Evolutionary conservation across 805 yeast genomes (phyloP).

Genomic region (Candida dajiaensis): DNA sequence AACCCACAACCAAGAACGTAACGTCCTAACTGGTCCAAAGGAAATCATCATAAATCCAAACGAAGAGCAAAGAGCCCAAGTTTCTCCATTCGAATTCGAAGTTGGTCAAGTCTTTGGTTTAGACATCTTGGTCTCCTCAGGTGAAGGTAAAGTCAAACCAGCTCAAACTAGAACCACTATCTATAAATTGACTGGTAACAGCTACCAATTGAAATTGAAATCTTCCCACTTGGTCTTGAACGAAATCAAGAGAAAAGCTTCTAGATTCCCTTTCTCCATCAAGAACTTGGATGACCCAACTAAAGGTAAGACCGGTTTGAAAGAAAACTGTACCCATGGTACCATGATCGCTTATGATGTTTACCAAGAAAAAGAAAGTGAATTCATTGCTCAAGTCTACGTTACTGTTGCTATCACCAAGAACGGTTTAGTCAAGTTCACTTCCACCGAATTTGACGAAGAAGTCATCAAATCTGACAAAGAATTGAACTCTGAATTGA

Average conservation of each 20-base stretch:
- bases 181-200: slow-evolving; percentile 65
- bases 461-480: slow-evolving; percentile 49
- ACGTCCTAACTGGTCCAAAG: slow-evolving; percentile 67
- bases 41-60: slow-evolving; percentile 72
- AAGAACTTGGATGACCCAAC: slow-evolving; percentile 62
- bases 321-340: slow-evolving; percentile 64
- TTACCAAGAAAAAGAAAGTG: slow-evolving; percentile 60
- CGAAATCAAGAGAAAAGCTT: slow-evolving; percentile 61
- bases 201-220: slow-evolving; percentile 64
- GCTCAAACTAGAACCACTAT: slow-evolving; percentile 60
- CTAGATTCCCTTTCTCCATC: slow-evolving; percentile 64
- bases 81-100: slow-evolving; percentile 60
- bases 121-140: slow-evolving; percentile 60
- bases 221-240: slow-evolving; percentile 60
- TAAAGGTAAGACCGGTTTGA: slow-evolving; percentile 68
- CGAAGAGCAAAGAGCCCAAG: slow-evolving; percentile 56
- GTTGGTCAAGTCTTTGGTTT: slow-evolving; percentile 75
- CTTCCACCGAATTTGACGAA: slow-evolving; percentile 47
- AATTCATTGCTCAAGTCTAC: slow-evolving; percentile 63
- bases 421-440: slow-evolving; percentile 61
- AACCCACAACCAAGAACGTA: slow-evolving; percentile 61
- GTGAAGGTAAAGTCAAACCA: slow-evolving; percentile 59
- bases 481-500: slow-evolving; percentile 43
- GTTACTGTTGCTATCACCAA: slow-evolving; percentile 72
- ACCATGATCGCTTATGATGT: slow-evolving; percentile 65